Evolutionary conservation across 2,329 filamentous ascomycete genomes (phyloP).

Genomic region (Scleromitrula shiraiana): DNA sequence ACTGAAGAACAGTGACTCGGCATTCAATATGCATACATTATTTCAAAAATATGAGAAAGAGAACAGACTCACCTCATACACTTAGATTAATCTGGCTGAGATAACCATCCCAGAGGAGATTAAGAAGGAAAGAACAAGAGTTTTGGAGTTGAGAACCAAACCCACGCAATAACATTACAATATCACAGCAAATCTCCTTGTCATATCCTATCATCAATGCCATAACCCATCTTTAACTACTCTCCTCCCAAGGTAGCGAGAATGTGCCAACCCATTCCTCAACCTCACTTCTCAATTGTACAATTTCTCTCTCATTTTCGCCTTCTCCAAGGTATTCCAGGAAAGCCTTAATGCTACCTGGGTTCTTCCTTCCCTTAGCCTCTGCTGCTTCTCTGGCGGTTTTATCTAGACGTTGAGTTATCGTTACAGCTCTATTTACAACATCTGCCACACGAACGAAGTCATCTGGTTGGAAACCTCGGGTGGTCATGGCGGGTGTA

Average conservation of each 20-base stretch:
- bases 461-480: constrained; percentile 83
- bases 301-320: constrained; percentile 60
- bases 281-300: constrained; percentile 67
- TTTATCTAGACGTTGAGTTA: constrained; percentile 69
- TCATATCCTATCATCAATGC: not conserved
- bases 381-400: constrained; percentile 61
- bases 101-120: no score
- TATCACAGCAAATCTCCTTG: not conserved
- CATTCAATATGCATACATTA: no score
- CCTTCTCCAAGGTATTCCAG: constrained; percentile 60
- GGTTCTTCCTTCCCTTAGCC: constrained; percentile 57
- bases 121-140: no score
- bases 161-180: not conserved
- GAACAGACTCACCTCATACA: no score
- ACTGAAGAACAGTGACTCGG: no score
- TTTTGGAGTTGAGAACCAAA: constrained; percentile 3
- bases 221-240: not conserved
- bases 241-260: constrained; percentile 55
- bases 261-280: constrained; percentile 72
- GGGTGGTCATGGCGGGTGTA: constrained; percentile 94
- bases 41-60: no score
- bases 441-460: constrained; percentile 82
- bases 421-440: constrained; percentile 73
- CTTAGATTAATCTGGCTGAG: no score
- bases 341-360: constrained; percentile 58